A percentile compares a stretch with the other conserved stretches of the same genome.
Conservation (phyloP, 768 basidiomycete species). For the Boletus rubropictus region DNA sequence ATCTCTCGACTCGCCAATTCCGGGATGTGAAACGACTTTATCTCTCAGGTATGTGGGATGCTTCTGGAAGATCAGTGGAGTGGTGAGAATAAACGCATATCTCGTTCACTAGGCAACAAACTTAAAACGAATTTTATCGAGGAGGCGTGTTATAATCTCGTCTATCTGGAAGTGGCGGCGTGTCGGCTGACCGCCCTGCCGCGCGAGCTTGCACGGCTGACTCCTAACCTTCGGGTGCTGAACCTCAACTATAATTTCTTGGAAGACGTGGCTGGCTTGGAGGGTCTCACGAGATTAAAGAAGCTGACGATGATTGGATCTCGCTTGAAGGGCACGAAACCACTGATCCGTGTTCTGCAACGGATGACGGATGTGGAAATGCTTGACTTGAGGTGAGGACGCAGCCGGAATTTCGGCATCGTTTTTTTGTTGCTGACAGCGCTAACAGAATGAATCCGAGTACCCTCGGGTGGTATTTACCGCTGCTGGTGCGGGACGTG, state of each 20-base stretch:
- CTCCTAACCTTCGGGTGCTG: constrained; percentile 84
- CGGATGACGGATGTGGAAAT: constrained; percentile 78
- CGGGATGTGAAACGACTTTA: constrained; percentile 92
- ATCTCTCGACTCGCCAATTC: constrained; percentile 56
- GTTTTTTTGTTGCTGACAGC: constrained; percentile 12
- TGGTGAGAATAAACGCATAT: constrained; percentile 19
- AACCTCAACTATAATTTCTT: constrained; percentile 98
- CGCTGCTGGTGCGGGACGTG: constrained; percentile 67
- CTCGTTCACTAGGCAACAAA: constrained; percentile 58
- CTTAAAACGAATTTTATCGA: constrained; percentile 54
- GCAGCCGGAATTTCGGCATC: constrained; percentile 10
- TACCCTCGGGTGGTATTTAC: constrained; percentile 93
- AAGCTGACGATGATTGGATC: constrained; percentile 86
- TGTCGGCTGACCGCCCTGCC: constrained; percentile 79
- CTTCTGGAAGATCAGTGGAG: constrained; percentile 13
- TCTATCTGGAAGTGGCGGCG: constrained; percentile 87
- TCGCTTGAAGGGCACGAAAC: constrained; percentile 68
- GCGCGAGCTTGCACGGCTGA: constrained; percentile 50
- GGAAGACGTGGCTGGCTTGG: constrained; percentile 62
- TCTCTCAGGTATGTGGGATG: constrained; percentile 69
- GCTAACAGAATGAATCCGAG: constrained; percentile 84
- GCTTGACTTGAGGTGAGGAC: constrained; percentile 80
- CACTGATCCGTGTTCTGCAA: constrained; percentile 64
- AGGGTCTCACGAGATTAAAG: constrained; percentile 67
- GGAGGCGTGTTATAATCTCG: constrained; percentile 80